Conservation (phyloP, 345 rosid species). For the Brassica juncea region DNA sequence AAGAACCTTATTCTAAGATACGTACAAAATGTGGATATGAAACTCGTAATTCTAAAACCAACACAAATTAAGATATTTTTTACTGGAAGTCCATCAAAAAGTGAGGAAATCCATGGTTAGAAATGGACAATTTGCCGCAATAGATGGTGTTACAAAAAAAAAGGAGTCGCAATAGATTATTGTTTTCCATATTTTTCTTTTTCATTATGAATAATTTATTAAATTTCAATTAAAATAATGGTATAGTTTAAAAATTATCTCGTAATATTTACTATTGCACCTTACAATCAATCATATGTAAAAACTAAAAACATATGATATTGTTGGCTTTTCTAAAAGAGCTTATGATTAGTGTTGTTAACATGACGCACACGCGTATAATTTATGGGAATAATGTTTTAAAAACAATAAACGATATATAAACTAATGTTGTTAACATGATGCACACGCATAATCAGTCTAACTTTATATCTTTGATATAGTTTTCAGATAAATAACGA, state of each 20-base stretch:
- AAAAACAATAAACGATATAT: neutral
- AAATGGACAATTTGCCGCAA: neutral
- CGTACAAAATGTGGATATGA: neutral
- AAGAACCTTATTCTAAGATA: no score
- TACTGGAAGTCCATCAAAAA: neutral
- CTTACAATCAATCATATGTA: no score
- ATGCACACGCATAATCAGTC: slow-evolving; percentile 13
- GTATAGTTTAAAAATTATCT: no score
- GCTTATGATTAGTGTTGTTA: neutral
- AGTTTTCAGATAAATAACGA: slow-evolving; percentile 3
- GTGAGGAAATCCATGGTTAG: neutral
- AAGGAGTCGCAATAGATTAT: neutral
- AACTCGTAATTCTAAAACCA: neutral
- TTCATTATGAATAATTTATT: no score
- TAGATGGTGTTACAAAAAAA: no score
- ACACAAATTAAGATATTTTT: neutral
- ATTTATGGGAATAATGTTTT: neutral
- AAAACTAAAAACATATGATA: neutral
- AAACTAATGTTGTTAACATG: neutral
- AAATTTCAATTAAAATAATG: no score
- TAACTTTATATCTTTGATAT: neutral
- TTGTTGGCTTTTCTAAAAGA: neutral
- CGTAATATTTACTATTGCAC: no score
- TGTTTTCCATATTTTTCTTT: neutral
- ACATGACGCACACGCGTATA: neutral